Conservation (phyloP, 140 eudicot species). For the Erigeron philadelphicus region DNA sequence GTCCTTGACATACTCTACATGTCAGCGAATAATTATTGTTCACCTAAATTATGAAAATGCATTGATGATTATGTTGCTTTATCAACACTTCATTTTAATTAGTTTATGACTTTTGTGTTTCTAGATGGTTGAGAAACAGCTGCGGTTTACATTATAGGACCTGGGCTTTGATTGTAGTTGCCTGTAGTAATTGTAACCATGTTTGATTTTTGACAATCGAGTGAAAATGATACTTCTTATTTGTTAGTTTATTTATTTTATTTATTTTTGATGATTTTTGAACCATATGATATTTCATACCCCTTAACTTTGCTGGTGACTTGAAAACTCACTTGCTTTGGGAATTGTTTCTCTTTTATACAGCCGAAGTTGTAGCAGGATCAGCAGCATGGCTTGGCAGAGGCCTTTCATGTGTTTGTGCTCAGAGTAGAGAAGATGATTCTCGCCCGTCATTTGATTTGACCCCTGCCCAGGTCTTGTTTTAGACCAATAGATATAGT, state of each 20-base stretch:
- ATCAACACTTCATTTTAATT: conserved; percentile 1
- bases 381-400: conserved; percentile 99
- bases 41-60: conserved; percentile 14
- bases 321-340: conserved; percentile 19
- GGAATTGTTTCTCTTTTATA: conserved; percentile 31
- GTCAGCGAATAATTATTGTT: conserved; percentile 10
- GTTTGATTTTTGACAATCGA: conserved; percentile 8
- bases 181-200: conserved; percentile 3
- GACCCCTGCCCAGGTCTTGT: conserved; percentile 77
- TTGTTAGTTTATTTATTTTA: conserved; percentile 15
- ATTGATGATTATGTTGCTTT: conserved; percentile 19
- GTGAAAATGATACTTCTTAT: conserved; percentile 17
- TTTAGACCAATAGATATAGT: conserved; percentile 13
- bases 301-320: neutral
- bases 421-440: conserved; percentile 84
- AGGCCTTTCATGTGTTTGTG: conserved; percentile 98
- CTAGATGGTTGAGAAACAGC: conserved; percentile 8
- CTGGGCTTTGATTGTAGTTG: conserved; percentile 13
- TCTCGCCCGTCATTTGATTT: conserved; percentile 82
- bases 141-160: conserved; percentile 7
- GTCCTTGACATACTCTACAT: conserved; percentile 5
- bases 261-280: neutral
- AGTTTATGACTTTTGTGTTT: conserved; percentile 20
- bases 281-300: conserved; percentile 1
- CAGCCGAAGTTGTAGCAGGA: conserved; percentile 96